phyloP scores from a whole-genome alignment of 352 stramenopile genomes.

The Elongisporangium senticosum region DNA sequence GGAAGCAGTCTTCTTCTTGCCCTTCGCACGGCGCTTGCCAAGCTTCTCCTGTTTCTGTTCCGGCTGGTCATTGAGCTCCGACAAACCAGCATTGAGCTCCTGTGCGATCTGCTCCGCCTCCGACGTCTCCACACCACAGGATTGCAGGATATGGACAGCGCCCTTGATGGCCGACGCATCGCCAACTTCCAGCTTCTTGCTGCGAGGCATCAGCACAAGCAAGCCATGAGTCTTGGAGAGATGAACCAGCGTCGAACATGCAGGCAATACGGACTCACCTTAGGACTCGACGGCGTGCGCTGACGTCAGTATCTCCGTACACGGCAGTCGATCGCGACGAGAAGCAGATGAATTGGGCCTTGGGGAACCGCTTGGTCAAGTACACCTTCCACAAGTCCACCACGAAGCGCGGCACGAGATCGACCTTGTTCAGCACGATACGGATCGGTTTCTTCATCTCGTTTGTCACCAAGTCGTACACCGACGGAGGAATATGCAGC shows the following conservation, averaged over 20 bases:
- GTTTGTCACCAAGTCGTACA: slow-evolving; percentile 76
- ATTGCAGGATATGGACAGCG: slow-evolving; percentile 59
- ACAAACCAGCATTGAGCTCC: slow-evolving; percentile 42
- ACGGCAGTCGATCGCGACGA: slow-evolving; percentile 76
- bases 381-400: slow-evolving; percentile 67
- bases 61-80: slow-evolving; percentile 30
- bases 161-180: slow-evolving; percentile 58
- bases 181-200: slow-evolving; percentile 76
- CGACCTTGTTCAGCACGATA: slow-evolving; percentile 84
- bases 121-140: slow-evolving; percentile 47
- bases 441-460: slow-evolving; percentile 73
- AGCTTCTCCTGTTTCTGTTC: slow-evolving; percentile 31
- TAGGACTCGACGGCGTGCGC: slow-evolving; percentile 58
- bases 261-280: slow-evolving; percentile 18
- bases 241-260: neutral
- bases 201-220: slow-evolving; percentile 8
- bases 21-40: slow-evolving; percentile 36
- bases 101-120: slow-evolving; percentile 57
- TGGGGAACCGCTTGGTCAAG: slow-evolving; percentile 54
- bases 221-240: neutral
- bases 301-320: slow-evolving; percentile 58
- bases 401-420: slow-evolving; percentile 58
- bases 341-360: slow-evolving; percentile 67
- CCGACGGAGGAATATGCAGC: slow-evolving; percentile 71
- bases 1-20: slow-evolving; percentile 33